These are phyloP conservation scores for Camelina sativa DNA, from an alignment of 345 rosid genomes.

Conservation along the genomic window DNA sequence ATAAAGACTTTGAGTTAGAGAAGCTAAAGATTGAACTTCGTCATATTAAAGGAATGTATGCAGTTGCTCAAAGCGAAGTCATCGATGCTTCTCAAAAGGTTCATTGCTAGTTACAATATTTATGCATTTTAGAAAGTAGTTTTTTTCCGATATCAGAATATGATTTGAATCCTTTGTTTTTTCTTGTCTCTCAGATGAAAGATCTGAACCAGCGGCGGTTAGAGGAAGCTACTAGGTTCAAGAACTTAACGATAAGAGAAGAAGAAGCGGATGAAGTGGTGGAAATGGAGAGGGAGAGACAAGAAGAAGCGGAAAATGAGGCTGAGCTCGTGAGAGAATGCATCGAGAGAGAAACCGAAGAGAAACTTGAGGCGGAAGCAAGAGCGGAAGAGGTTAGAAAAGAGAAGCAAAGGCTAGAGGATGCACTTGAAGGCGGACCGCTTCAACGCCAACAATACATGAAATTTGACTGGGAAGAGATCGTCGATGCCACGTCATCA, in stretches of 20 bases:
- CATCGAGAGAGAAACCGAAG: constrained; percentile 60
- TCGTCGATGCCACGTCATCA: constrained; percentile 74
- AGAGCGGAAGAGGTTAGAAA: constrained; percentile 56
- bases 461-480: constrained; percentile 81
- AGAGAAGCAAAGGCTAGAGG: constrained; percentile 75
- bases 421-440: constrained; percentile 60
- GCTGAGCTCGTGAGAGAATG: constrained; percentile 50
- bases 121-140: background rate
- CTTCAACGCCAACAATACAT: constrained; percentile 52
- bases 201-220: constrained; percentile 51
- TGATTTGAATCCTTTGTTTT: background rate
- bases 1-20: constrained; percentile 76
- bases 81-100: constrained; percentile 85
- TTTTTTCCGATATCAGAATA: background rate
- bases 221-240: constrained; percentile 65
- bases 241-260: constrained; percentile 58
- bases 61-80: constrained; percentile 75
- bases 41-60: constrained; percentile 76
- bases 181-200: constrained; percentile 48
- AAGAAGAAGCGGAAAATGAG: constrained; percentile 62
- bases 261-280: constrained; percentile 61
- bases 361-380: constrained; percentile 64
- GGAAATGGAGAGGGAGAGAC: constrained; percentile 61
- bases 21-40: constrained; percentile 85
- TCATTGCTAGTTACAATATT: constrained; percentile 36